Conservation (phyloP, 225 moss, liverwort and hornwort genomes). For the Polytrichum formosum region DNA sequence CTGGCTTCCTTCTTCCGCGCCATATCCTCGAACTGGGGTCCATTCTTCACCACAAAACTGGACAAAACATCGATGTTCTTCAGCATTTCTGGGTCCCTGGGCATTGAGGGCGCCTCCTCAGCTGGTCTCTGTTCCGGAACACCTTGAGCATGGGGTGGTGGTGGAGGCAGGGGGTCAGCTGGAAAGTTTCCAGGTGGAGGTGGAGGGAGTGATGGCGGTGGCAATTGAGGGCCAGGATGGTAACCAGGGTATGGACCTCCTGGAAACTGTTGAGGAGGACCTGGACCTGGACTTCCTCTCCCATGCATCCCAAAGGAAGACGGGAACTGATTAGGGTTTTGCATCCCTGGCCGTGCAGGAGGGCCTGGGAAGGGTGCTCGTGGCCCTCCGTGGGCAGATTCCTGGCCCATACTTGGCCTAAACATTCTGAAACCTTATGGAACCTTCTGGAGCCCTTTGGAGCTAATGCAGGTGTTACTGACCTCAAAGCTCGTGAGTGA, state of each 20-base stretch:
- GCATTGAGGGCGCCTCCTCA: constrained; percentile 40
- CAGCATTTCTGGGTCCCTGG: constrained; percentile 60
- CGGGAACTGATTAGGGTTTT: constrained; percentile 23
- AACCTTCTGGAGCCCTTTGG: too few relatives aligned
- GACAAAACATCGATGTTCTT: constrained; percentile 66
- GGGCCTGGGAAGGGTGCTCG: constrained; percentile 29
- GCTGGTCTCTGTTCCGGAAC: background rate
- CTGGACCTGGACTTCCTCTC: constrained; percentile 16
- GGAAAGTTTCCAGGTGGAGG: constrained; percentile 29
- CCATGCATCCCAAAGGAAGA: constrained; percentile 32
- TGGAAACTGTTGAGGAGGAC: constrained; percentile 4
- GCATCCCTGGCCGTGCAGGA: constrained; percentile 13
- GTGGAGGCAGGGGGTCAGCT: constrained; percentile 9
- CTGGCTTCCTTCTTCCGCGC: constrained; percentile 42
- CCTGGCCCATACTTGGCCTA: constrained; percentile 30
- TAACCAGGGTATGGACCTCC: constrained; percentile 43
- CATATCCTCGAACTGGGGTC: constrained; percentile 49
- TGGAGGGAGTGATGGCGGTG: constrained; percentile 33
- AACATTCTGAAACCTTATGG: constrained; percentile 12
- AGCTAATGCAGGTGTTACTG: too few relatives aligned
- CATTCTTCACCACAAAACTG: constrained; percentile 51
- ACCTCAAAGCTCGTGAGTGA: too few relatives aligned
- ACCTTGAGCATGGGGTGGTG: background rate
- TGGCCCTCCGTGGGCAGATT: constrained; percentile 22
- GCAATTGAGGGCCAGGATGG: constrained; percentile 16